These are phyloP conservation scores for Stipa capillata DNA, from an alignment of 176 grass and related monocot species.

Conservation along the genomic window DNA sequence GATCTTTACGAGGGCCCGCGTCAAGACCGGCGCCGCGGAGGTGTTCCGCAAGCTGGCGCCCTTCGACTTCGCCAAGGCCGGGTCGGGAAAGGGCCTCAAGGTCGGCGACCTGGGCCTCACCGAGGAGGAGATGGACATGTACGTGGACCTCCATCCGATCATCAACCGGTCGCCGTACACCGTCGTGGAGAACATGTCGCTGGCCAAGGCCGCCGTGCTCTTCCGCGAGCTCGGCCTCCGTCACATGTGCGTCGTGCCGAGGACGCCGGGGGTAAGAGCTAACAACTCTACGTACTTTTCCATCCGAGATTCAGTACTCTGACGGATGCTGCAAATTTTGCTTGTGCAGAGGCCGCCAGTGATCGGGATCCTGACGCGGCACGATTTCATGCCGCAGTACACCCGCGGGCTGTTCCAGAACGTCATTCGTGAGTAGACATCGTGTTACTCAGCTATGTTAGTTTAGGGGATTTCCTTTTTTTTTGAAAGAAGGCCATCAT, in stretches of 20 bases:
- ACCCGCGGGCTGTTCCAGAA: slow-evolving; percentile 37
- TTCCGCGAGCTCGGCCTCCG: slow-evolving; percentile 60
- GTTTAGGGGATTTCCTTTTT: too few species aligned
- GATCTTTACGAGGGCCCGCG: slow-evolving; percentile 33
- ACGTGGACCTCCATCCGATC: slow-evolving; percentile 60
- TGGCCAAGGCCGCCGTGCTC: slow-evolving; percentile 52
- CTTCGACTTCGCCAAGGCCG: slow-evolving; percentile 65
- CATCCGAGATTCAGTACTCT: not conserved
- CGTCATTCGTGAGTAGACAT: slow-evolving; percentile 3
- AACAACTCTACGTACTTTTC: not conserved
- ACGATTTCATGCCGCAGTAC: slow-evolving; percentile 68
- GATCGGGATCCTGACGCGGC: slow-evolving; percentile 52
- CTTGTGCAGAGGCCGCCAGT: slow-evolving; percentile 41
- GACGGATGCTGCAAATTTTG: not conserved
- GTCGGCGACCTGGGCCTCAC: slow-evolving; percentile 40
- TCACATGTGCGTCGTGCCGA: slow-evolving; percentile 62
- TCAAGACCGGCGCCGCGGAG: slow-evolving; percentile 26
- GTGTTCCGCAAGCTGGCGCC: slow-evolving; percentile 42
- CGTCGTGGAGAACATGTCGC: slow-evolving; percentile 60
- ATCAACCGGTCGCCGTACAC: slow-evolving; percentile 62
- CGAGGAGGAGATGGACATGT: slow-evolving; percentile 65
- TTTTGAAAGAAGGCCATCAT: too few species aligned
- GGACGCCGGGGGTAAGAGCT: slow-evolving; percentile 39
- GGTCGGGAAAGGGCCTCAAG: slow-evolving; percentile 42
- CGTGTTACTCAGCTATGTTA: too few species aligned